Percentiles rank a stretch among this genome's conserved stretches.
Conservation (phyloP, 2,329 filamentous ascomycete genomes). For the Tolypocladium paradoxum region DNA sequence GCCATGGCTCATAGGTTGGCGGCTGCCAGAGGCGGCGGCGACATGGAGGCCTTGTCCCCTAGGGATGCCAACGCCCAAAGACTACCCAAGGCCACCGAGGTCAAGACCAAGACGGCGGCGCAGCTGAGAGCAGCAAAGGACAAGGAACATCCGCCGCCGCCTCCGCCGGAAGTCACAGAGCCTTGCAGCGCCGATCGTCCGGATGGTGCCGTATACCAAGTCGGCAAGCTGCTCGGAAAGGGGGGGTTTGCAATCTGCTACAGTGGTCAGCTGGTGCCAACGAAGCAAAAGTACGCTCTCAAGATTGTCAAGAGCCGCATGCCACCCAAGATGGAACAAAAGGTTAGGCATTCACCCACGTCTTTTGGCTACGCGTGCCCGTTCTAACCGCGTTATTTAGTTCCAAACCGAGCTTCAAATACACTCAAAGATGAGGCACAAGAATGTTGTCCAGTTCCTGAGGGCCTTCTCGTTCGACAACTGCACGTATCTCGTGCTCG, state of each 20-base stretch:
- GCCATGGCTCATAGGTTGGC: conserved; percentile 38
- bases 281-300: conserved; percentile 59
- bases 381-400: conserved; percentile 20
- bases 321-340: conserved; percentile 75
- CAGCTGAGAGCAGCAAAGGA: conserved; percentile 48
- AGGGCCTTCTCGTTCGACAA: conserved; percentile 83
- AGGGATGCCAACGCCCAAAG: conserved; percentile 53
- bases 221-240: conserved; percentile 65
- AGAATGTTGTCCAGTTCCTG: conserved; percentile 91
- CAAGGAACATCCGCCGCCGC: conserved; percentile 56
- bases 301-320: conserved; percentile 80
- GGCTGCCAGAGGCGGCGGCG: conserved; percentile 34
- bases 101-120: conserved; percentile 40
- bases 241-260: conserved; percentile 79
- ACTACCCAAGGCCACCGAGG: conserved; percentile 34
- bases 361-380: neutral
- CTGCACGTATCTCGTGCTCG: conserved; percentile 87
- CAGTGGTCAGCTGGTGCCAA: conserved; percentile 55
- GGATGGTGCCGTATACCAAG: conserved; percentile 61
- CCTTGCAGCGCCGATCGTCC: conserved; percentile 58
- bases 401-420: conserved; percentile 86
- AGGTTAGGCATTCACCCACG: conserved; percentile 39
- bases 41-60: conserved; percentile 54
- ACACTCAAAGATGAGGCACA: conserved; percentile 93
- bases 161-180: conserved; percentile 48